Evolutionary conservation across 192 early-diverging fungal species (phyloP), one percentile per base, ranked within the genome.

Genomic region (Podila epicladia): DNA sequence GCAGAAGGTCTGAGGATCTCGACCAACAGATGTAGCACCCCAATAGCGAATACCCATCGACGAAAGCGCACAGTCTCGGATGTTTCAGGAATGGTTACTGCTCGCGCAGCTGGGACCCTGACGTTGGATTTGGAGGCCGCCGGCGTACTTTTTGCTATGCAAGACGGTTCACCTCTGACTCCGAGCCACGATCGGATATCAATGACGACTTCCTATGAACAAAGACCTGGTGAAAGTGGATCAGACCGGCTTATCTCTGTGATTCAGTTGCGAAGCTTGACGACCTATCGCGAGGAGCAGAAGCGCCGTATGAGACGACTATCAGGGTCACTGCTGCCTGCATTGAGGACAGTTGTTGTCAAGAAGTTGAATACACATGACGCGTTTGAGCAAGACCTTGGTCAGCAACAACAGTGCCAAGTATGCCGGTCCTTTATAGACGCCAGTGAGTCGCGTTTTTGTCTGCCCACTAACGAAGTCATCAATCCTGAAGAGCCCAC

Each of bases 21-120:
- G 24, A 73, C 71, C 32, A 19, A 53, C 41, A 17, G 41, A 1
- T 61, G 48, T n/a, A 62, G 31, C 12, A 66, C 62, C 22, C 33
- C 58, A n/a, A 19, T 33, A 4, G 63, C 24, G 51, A 41, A 55
- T 53, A 71, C 67, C 13, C 67, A 67, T 24, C 72, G 62, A 32
- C 57, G 73, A 22, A 82, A 74, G 63, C 28, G 73, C 51, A 82
- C 80, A 8, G 49, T 82, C 51, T 82, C 80, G 7, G 80, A 82
- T 67, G 31, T 75, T 6, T 82, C 80, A 33, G 80, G 73, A 11
- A 75, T 72, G 69, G 73, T 72, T 29, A 58, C 49, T 9, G 66
- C 69, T 4, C 58, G 74, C 6, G 22, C 66, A 8, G 20, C 62
- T 37, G 28, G 48, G 19, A 51, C 66, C 58, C 64, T 58, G 28